Evolutionary conservation across 441 rosid genomes (phyloP).

Genomic region (Populus hybrid): DNA sequence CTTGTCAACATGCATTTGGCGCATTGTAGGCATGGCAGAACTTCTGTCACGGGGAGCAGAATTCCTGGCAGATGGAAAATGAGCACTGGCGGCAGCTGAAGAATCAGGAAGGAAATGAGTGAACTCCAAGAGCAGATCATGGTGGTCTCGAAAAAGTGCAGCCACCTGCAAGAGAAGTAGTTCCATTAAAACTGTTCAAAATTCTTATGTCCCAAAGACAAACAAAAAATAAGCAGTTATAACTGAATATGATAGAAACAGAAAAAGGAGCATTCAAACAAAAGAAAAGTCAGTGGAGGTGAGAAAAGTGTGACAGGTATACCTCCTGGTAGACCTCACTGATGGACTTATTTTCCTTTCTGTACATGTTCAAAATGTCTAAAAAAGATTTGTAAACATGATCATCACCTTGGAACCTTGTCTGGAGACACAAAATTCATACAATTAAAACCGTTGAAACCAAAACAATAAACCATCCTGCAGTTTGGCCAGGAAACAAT

Average conservation of each 20-base stretch:
- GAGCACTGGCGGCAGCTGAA: constrained; percentile 58
- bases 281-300: constrained; percentile 10
- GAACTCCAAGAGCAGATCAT: constrained; percentile 82
- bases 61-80: constrained; percentile 50
- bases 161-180: constrained; percentile 63
- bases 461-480: constrained; percentile 5
- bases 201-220: background rate
- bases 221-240: background rate
- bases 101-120: constrained; percentile 88
- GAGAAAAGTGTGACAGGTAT: constrained; percentile 9
- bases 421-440: constrained; percentile 48
- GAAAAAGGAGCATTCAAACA: background rate
- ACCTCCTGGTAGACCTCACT: constrained; percentile 94
- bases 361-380: constrained; percentile 93
- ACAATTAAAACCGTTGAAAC: constrained; percentile 14
- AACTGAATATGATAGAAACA: background rate
- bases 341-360: constrained; percentile 94
- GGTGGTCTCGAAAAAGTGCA: constrained; percentile 73
- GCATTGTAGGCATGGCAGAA: constrained; percentile 55
- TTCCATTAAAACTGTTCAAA: constrained; percentile 8
- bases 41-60: constrained; percentile 60
- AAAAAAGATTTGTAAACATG: constrained; percentile 89
- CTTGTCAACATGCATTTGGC: constrained; percentile 66
- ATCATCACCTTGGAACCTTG: constrained; percentile 95
- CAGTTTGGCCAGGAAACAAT: constrained; percentile 9